Base-by-base conservation (phyloP, 768 basidiomycete genomes). In the Russula abietina region DNA sequence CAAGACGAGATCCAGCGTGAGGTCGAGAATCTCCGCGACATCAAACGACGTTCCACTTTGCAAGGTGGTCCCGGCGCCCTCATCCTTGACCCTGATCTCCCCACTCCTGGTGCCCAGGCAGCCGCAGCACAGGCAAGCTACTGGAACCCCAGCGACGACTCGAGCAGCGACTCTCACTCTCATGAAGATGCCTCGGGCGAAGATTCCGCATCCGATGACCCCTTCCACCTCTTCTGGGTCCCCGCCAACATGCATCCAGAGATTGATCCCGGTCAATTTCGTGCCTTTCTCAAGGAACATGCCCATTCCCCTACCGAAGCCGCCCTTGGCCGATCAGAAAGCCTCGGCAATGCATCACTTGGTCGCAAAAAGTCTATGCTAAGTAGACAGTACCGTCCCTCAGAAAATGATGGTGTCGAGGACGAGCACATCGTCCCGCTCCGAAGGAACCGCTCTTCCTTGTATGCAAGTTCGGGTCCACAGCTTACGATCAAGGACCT, bases 211-310 rank as follows among this genome's bases (percentile, higher is more conserved):
- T 73, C 81, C 43, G 86, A 91, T 69, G 91, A 96, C 76, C 88
- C 91, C 2, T 86, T 87, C 70, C 89, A 93, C 74, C 84, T 98
- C 67, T 98, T 98, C 80, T 99, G 97, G 97, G 93, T 99, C 32
- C 97, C 97, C 57, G 97, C 97, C 17, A 84, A 88, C 61, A 79
- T 98, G 39, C 97, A 98, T 73, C 97, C 97, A 33, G 97, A 99
- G 78, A 91, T 99, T 70, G 96, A 95, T 0, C 97, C 97, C 26
- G 89, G 86, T 52, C 94, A 98, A 74, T 99, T 99, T 74, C 84
- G 92, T 56, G 89, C 87, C 12, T 98, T 99, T 73, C 84, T 99
- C 68, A 91, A 94, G 73, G 91, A 96, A 69, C 97, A 98, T 76
- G 83, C 93, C 12, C 83, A 87, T 64, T 61, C 63, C 28, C 74